Conservation (phyloP, 2,329 filamentous ascomycete species). For the Ambrosiella xylebori region DNA sequence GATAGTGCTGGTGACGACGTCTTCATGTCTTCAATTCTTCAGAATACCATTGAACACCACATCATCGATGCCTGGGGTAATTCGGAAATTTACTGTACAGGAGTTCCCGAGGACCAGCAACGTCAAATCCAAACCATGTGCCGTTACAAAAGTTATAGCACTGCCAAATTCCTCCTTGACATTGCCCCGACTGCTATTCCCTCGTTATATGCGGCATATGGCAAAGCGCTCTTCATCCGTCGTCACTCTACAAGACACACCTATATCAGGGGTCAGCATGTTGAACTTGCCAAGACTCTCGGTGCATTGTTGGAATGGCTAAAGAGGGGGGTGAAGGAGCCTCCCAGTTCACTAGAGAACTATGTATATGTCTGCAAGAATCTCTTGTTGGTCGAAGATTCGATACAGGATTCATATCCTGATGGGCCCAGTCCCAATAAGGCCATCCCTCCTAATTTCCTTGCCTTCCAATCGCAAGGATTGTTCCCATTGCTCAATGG, state of each 20-base stretch:
- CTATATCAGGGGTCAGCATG: constrained; percentile 35
- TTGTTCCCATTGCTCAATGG: constrained; percentile 59
- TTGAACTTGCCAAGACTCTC: constrained; percentile 45
- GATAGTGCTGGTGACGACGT: constrained; percentile 2
- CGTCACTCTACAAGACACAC: constrained; percentile 42
- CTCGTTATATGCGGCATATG: constrained; percentile 70
- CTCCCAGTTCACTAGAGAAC: constrained; percentile 25
- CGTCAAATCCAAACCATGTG: constrained; percentile 14
- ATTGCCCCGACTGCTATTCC: constrained; percentile 66
- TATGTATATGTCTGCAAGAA: constrained; percentile 72
- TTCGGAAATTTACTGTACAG: constrained; percentile 13
- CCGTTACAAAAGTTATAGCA: constrained; percentile 57
- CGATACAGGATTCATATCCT: constrained; percentile 45
- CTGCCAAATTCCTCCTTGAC: constrained; percentile 58
- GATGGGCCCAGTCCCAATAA: constrained; percentile 24
- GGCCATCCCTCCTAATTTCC: constrained; percentile 57
- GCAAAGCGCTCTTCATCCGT: constrained; percentile 62
- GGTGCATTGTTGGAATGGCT: constrained; percentile 30
- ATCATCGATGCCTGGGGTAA: constrained; percentile 15
- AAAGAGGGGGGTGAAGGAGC: no score
- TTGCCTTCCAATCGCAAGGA: constrained; percentile 68
- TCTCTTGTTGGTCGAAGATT: constrained; percentile 58
- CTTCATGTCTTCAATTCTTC: constrained; percentile 1
- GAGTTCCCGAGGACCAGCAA: background rate
- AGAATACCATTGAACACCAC: constrained; percentile 8